Conservation (phyloP, 768 basidiomycete species). For the Termitomyces sp. region DNA sequence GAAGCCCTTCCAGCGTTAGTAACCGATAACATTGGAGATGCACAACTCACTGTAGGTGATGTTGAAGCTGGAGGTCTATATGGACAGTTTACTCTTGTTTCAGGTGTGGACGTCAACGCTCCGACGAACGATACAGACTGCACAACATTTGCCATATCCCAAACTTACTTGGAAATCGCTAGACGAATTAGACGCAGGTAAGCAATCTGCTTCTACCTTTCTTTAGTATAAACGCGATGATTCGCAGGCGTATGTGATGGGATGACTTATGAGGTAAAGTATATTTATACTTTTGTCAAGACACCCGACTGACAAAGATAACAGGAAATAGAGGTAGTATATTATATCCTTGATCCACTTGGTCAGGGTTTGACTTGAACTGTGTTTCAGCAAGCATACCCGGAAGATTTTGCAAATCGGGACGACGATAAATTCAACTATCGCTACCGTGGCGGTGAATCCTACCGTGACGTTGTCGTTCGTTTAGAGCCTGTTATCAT, state of each 20-base stretch:
- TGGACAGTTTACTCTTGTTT: background rate
- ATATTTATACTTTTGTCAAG: background rate
- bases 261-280: slow-evolving; percentile 83
- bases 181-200: slow-evolving; percentile 92
- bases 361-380: background rate
- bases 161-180: slow-evolving; percentile 98
- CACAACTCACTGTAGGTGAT: slow-evolving; percentile 67
- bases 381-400: slow-evolving; percentile 70
- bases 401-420: slow-evolving; percentile 96
- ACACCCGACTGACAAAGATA: background rate
- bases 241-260: slow-evolving; percentile 84
- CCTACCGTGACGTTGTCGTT: slow-evolving; percentile 94
- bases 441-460: slow-evolving; percentile 94
- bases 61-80: background rate
- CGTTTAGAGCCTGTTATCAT: slow-evolving; percentile 97
- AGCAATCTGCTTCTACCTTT: background rate
- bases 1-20: slow-evolving; percentile 81
- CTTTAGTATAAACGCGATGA: background rate
- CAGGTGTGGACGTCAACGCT: slow-evolving; percentile 99
- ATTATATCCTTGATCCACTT: slow-evolving; percentile 5
- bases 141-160: slow-evolving; percentile 69
- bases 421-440: slow-evolving; percentile 99
- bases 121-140: slow-evolving; percentile 89
- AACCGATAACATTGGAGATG: slow-evolving; percentile 85
- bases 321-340: slow-evolving; percentile 81